Percentiles rank a stretch among this genome's conserved stretches.
These are phyloP conservation scores for Blastobotrys aristatus DNA, from an alignment of 1,139 yeast genomes.

Conservation along the genomic window DNA sequence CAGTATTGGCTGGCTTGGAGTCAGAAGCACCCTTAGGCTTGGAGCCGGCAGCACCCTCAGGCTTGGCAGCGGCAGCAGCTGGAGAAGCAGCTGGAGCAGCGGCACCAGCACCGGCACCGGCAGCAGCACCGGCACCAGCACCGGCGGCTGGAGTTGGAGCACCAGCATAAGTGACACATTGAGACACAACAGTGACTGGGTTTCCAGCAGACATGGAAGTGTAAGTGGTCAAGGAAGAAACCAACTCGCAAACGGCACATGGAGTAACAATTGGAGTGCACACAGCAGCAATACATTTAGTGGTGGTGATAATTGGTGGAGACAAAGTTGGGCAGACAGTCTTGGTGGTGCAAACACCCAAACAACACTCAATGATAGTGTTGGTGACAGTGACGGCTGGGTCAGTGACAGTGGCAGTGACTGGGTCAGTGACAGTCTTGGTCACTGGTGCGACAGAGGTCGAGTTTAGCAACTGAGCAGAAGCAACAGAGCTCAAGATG, in stretches of 20 bases:
- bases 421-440: slow-evolving; percentile 12
- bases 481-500: slow-evolving; percentile 3
- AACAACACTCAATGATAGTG: slow-evolving; percentile 28
- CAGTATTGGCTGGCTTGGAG: not conserved
- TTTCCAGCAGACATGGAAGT: slow-evolving; percentile 17
- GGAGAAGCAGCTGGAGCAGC: slow-evolving; percentile 11
- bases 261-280: slow-evolving; percentile 18
- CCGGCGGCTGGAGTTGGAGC: slow-evolving; percentile 8
- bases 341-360: slow-evolving; percentile 24
- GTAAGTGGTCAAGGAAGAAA: slow-evolving; percentile 18
- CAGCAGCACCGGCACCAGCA: not conserved
- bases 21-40: not conserved
- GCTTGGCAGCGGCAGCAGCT: slow-evolving; percentile 11
- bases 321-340: slow-evolving; percentile 23
- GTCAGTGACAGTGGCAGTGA: slow-evolving; percentile 5
- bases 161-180: slow-evolving; percentile 17
- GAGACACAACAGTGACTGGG: slow-evolving; percentile 21
- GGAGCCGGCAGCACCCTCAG: not conserved
- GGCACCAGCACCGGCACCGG: slow-evolving; percentile 10
- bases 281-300: slow-evolving; percentile 18
- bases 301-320: slow-evolving; percentile 23
- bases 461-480: slow-evolving; percentile 7
- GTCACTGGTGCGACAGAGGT: slow-evolving; percentile 6
- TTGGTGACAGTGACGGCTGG: slow-evolving; percentile 21
- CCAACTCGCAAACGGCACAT: slow-evolving; percentile 20